Base-by-base conservation (phyloP, 75 land plant species). In the Adiantum capillusveneris region DNA sequence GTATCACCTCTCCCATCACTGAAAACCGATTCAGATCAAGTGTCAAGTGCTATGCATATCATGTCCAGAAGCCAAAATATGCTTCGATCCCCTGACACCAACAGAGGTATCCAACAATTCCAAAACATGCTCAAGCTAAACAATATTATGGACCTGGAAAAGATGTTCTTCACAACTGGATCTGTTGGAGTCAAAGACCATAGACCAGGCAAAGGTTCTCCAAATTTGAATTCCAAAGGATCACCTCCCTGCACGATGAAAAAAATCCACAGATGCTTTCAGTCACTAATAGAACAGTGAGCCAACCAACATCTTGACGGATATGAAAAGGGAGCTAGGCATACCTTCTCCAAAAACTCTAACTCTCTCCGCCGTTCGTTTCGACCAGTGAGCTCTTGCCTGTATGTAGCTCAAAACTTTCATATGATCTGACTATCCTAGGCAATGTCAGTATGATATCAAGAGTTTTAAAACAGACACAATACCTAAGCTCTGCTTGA, bases 291-390 rank as follows among this genome's bases (percentile, higher is more conserved):
- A 39, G 16, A 21, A 27, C 9, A n/a, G 7, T 29, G 31, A 37
- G 19, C 22, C 16, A 25, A 52, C 2, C n/a, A 63, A 31, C 1
- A 56, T 20, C 14, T 67, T 31, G 43, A 14, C 14, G 14, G 14
- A 43, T 6, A 36, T 5, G 37, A 59, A 17, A 31, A 11, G 16
- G 49, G 19, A 52, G 17, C 1, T 29, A n/a, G 13, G 25, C 63
- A 48, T 84, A 94, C 98, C 75, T 84, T 94, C 76, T 94, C 96
- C 63, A 94, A 81, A 69, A 86, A 94, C 31, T 89, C 98, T 20
- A 94, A 75, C 65, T 94, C 98, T 65, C 90, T 86, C 59, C 80
- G 79, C 52, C 84, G 77, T 64, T 83, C 96, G 52, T 94, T 93
- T 25, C 98, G 87, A 42, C 78, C 81, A 80, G 83, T 90, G 71